Conservation (phyloP, 345 rosid species). For the Salix viminalis region DNA sequence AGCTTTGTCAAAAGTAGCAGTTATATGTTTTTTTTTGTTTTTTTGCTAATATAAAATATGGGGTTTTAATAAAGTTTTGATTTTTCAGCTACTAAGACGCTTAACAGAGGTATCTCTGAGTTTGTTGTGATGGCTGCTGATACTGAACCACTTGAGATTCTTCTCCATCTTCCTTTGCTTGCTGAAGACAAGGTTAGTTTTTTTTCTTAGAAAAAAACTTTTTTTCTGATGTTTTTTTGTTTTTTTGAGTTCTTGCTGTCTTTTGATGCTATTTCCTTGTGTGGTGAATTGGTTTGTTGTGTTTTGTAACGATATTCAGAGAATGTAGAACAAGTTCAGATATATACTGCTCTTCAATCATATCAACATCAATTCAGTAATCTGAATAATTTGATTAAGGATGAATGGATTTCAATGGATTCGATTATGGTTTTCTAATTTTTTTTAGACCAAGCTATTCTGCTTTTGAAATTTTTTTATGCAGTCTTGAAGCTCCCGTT, state of each 20-base stretch:
- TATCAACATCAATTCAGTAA: neutral
- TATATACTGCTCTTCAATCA: neutral
- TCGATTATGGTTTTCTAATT: neutral
- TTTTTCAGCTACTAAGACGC: conserved; percentile 80
- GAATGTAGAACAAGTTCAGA: neutral
- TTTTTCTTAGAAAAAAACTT: no score
- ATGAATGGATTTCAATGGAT: neutral
- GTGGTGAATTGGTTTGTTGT: neutral
- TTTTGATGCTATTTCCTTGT: neutral
- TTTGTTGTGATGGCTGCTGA: conserved; percentile 54
- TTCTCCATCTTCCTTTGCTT: conserved; percentile 64
- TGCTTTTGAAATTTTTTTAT: neutral
- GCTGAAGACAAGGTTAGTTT: conserved; percentile 72
- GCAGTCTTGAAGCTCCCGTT: neutral
- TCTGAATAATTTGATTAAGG: neutral
- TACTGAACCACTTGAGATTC: conserved; percentile 85
- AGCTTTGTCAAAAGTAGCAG: neutral
- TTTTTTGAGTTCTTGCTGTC: neutral
- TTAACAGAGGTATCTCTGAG: conserved; percentile 93
- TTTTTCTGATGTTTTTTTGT: neutral
- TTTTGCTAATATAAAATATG: neutral
- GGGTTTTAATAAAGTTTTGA: neutral
- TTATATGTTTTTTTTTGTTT: neutral
- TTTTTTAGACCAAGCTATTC: neutral
- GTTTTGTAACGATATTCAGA: neutral